Evolutionary conservation across 495 filamentous ascomycete genomes (phyloP), one percentile per base, ranked within the genome.

Genomic region (Penicillium odoratum): DNA sequence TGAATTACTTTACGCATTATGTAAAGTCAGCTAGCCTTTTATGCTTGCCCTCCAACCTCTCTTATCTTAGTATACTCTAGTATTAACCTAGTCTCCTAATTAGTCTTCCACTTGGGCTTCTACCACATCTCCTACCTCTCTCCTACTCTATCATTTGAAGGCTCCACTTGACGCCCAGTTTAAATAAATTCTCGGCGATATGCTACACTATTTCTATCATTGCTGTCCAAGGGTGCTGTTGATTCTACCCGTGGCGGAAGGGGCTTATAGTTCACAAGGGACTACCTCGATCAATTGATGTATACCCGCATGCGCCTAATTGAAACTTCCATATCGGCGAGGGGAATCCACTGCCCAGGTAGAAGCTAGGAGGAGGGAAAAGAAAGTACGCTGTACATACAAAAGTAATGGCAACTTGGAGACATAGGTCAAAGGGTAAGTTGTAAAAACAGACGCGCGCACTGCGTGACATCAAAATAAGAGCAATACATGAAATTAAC

Each of bases 381-480:
- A 36, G 9, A 36, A 36, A 36, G 33, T 36, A 21, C 21, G 21
- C 33, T 9, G 4, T 36, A 40, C 13, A 40, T 40, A 40, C 38
- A n/a, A 40, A 40, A 15, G 21, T 21, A 40, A 40, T 40, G 38
- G 38, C 16, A 40, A 40, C 16, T 15, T 40, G 38, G 38, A 40
- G 38, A 40, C 38, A 40, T n/a, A 16, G 38, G 5, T 16, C 38
- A 16, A 5, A 16, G 15, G 13, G 15, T 40, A 40, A 40, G 4
- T 0, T 15, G 11, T 15, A 16, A 16, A 40, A 40, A 15, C 38
- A 40, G 38, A 40, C 5, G 38, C 38, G 7, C 15, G 38, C 38
- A 16, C 11, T 40, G 38, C 38, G 7, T 40, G 38, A 49, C 47
- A 51, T 6, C n/a, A 44, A 43, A 58, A 44, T 45, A 58, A 42